Conservation (phyloP, 2,329 filamentous ascomycete species). For the Lojkania enalia region DNA sequence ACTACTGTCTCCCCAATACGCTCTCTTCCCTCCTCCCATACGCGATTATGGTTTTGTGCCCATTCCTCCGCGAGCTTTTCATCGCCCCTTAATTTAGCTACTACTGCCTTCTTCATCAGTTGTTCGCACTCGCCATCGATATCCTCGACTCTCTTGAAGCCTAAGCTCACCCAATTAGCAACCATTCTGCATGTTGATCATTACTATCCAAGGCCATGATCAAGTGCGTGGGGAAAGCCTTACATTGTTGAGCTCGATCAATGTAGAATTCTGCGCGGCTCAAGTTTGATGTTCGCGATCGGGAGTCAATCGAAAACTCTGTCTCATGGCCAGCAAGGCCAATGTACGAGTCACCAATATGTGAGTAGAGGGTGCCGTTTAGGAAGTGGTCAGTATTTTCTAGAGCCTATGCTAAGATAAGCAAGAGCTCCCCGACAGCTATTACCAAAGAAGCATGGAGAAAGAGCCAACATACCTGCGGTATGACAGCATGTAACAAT, state of each 20-base stretch:
- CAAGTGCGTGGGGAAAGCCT: constrained; percentile 6
- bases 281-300: constrained; percentile 25
- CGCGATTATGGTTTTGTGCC: constrained; percentile 41
- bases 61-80: constrained; percentile 42
- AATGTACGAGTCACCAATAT: constrained; percentile 77
- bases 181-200: not conserved
- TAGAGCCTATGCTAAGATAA: constrained; percentile 48
- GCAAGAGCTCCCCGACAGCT: not conserved
- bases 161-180: constrained; percentile 25
- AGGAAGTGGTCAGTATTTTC: constrained; percentile 69
- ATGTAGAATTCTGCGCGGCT: constrained; percentile 40
- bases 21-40: constrained; percentile 37
- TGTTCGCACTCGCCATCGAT: constrained; percentile 73
- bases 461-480: constrained; percentile 58
- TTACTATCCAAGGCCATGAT: not conserved
- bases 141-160: constrained; percentile 70
- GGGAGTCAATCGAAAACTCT: constrained; percentile 13
- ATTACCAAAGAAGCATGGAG: constrained; percentile 1
- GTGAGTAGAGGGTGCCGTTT: constrained; percentile 67
- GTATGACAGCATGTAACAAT: constrained; percentile 70
- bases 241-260: constrained; percentile 43
- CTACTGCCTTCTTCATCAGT: constrained; percentile 78
- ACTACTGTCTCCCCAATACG: constrained; percentile 16
- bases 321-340: constrained; percentile 66
- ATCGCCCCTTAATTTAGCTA: constrained; percentile 67